Conservation (phyloP, 1,284 basidiomycete genomes). For the Phellopilus nigrolimitatus region DNA sequence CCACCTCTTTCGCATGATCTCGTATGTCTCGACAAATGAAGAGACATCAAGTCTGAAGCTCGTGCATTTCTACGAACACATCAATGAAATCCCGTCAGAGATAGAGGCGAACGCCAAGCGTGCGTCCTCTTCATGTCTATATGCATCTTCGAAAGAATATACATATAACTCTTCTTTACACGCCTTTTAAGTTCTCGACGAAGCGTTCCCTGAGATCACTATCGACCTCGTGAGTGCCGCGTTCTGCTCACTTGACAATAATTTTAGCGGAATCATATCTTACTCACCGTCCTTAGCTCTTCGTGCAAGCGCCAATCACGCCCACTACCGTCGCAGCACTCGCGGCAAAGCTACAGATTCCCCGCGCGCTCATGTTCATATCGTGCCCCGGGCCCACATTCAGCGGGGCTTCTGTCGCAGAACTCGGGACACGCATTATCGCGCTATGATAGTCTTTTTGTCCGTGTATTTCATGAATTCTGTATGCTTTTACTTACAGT, state of each 20-base stretch:
- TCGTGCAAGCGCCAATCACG: conserved; percentile 44
- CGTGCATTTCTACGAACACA: conserved; percentile 54
- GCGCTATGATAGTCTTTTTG: conserved; percentile 32
- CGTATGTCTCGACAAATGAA: conserved; percentile 63
- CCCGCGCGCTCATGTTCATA: conserved; percentile 50
- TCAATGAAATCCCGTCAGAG: conserved; percentile 49
- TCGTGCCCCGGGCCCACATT: conserved; percentile 43
- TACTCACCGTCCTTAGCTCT: conserved; percentile 33
- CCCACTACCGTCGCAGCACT: conserved; percentile 41
- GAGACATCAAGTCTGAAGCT: conserved; percentile 63
- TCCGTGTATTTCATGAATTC: too few species aligned
- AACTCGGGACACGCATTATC: conserved; percentile 48
- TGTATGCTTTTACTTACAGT: too few species aligned
- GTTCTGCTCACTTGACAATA: neutral
- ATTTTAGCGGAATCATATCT: neutral
- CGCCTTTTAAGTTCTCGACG: conserved; percentile 25
- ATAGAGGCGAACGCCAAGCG: conserved; percentile 60
- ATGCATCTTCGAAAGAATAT: conserved; percentile 14
- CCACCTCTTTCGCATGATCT: conserved; percentile 54
- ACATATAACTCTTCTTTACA: neutral
- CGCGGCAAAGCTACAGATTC: conserved; percentile 39
- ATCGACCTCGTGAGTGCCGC: conserved; percentile 27
- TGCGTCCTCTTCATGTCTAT: conserved; percentile 27
- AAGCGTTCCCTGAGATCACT: conserved; percentile 29
- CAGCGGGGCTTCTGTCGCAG: conserved; percentile 33